Percentiles rank a stretch among this genome's conserved stretches.
Evolutionary conservation across 495 filamentous ascomycete species (phyloP).

Genomic region (Penicillium daleae): DNA sequence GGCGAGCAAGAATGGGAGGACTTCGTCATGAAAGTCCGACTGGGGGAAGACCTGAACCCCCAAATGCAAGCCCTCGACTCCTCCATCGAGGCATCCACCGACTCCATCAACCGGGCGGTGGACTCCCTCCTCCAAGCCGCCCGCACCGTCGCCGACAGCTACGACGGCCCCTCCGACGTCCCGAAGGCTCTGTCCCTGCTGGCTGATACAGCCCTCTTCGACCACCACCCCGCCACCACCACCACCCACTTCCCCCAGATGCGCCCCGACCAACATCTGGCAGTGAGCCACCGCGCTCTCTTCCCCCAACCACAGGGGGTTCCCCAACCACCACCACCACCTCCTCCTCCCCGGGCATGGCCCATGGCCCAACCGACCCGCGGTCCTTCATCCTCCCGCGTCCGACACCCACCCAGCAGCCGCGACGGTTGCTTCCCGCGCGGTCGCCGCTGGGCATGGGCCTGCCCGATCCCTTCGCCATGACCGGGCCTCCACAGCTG

Average conservation of each 20-base stretch:
- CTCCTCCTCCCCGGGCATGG: conserved; percentile 21
- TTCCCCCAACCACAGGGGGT: conserved; percentile 28
- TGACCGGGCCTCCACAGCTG: conserved; percentile 44
- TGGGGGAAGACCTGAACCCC: conserved; percentile 43
- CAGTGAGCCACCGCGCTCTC: conserved; percentile 33
- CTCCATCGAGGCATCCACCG: conserved; percentile 17
- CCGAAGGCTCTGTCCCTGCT: conserved; percentile 36
- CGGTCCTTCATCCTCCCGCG: conserved; percentile 46
- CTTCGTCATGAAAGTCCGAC: conserved; percentile 45
- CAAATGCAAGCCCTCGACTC: conserved; percentile 45
- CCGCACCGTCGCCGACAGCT: conserved; percentile 10
- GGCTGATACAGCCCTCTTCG: conserved; percentile 40
- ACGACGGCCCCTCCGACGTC: conserved; percentile 14
- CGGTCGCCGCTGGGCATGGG: conserved; percentile 38
- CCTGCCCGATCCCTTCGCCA: conserved; percentile 43
- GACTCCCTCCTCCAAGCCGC: conserved; percentile 23
- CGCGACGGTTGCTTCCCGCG: conserved; percentile 45
- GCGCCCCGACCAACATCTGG: conserved; percentile 24
- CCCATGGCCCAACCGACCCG: conserved; percentile 43
- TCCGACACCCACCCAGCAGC: conserved; percentile 42
- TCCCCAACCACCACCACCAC: conserved; percentile 16
- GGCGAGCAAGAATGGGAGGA: conserved; percentile 45
- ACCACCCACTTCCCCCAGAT: conserved; percentile 30
- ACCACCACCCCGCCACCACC: conserved; percentile 19
- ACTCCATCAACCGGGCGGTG: conserved; percentile 10